These are phyloP conservation scores for Xylaria grammica DNA, from an alignment of 495 filamentous ascomycete genomes.

Conservation along the genomic window DNA sequence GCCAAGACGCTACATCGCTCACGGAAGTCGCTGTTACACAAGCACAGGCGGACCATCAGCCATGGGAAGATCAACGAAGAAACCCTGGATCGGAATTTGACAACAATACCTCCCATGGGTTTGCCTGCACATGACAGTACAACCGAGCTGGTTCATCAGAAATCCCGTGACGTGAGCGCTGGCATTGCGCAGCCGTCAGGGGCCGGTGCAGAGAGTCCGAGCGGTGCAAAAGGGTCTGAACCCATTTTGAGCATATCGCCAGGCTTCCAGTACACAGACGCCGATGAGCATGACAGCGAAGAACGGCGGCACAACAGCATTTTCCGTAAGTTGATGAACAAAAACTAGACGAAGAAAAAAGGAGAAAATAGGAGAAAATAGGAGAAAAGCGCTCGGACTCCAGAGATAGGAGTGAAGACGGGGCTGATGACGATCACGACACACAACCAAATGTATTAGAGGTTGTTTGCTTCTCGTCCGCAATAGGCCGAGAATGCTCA, in stretches of 20 bases:
- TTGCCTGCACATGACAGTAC: slow-evolving; percentile 25
- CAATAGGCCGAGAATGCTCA: not conserved
- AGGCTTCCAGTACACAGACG: slow-evolving; percentile 19
- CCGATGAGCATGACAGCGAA: slow-evolving; percentile 17
- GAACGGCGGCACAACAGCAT: slow-evolving; percentile 27
- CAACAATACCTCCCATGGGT: not conserved
- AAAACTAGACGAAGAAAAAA: slow-evolving; percentile 9
- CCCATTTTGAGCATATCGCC: not conserved
- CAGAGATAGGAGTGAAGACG: not conserved
- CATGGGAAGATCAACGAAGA: slow-evolving; percentile 26
- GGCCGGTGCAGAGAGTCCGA: not conserved
- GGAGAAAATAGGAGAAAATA: too few species aligned
- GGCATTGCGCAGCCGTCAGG: not conserved
- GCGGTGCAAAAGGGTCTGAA: not conserved
- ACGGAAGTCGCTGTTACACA: slow-evolving; percentile 33
- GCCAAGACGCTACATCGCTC: slow-evolving; percentile 34
- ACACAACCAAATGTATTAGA: not conserved
- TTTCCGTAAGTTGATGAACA: slow-evolving; percentile 26
- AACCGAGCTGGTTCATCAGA: not conserved
- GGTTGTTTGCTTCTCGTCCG: not conserved
- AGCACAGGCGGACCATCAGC: slow-evolving; percentile 32
- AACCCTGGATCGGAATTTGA: not conserved
- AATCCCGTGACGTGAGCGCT: not conserved
- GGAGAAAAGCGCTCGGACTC: not conserved
- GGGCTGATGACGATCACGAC: not conserved